Base-by-base conservation (phyloP, 1,284 basidiomycete genomes). In the Boletus nobilissimus region DNA sequence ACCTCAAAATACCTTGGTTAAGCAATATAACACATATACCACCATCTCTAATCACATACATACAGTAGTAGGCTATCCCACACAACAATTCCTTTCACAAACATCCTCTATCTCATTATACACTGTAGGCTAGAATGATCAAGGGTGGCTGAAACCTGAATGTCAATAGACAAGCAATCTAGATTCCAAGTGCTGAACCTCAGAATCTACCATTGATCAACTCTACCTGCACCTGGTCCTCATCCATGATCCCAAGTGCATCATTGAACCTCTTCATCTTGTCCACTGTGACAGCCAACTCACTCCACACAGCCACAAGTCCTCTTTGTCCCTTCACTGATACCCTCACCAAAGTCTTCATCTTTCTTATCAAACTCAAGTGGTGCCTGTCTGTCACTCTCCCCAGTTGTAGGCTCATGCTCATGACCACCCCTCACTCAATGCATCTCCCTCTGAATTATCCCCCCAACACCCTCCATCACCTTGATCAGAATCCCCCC, bases 331-430 rank as follows among this genome's bases (percentile, higher is more conserved):
- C 8, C 84, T 69, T 62, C 63, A 1, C 60, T 10, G 18, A 34
- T 46, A 22, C 46, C 48, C 0, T 48, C 72, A 0, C 54, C 71
- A 78, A 94, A 92, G 74, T 93, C 92, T 76, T 94, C 92, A 71
- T 94, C 93, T 75, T 93, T 92, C 81, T 94, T 93, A 71, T 93
- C 93, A 83, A 95, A 94, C 84, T 93, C 91, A 60, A 94, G 87
- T 46, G 92, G 90, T 14, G 93, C 91, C 22, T 36, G 57, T 46
- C 32, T 78, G 13, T 74, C 75, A 14, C 34, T 46, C 0, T 32
- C 63, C 43, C 34, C 34, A 14, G 39, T 40, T 57, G 26, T 46
- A 62, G n/a, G 63, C 34, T 38, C 79, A 14, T 57, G 66, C 26
- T 69, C 77, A 26, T 66, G 75, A 6, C 76, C 82, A 29, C 73